phyloP scores from a whole-genome alignment of 164 flowering plant species.

The Vitis cinerea region DNA sequence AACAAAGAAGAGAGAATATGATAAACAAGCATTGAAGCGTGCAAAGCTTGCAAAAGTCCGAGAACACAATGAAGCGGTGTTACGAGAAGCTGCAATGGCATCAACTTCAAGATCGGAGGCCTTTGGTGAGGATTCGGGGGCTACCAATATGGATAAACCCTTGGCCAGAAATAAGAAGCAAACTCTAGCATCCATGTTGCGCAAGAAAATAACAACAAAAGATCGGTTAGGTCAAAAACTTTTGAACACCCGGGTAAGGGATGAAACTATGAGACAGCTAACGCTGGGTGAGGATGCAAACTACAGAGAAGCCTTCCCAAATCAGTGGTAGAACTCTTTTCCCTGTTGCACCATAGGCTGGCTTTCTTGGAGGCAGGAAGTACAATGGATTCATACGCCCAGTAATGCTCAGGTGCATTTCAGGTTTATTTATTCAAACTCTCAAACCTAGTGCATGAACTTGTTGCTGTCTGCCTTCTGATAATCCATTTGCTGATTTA shows the following conservation, averaged over 20 bases:
- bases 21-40: conserved; percentile 52
- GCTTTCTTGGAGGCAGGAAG: conserved; percentile 2
- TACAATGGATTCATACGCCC: neutral
- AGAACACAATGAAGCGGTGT: conserved; percentile 78
- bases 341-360: neutral
- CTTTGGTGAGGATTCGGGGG: conserved; percentile 46
- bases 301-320: conserved; percentile 80
- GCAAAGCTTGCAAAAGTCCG: conserved; percentile 79
- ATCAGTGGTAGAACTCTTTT: conserved; percentile 57
- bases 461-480: no score
- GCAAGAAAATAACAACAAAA: conserved; percentile 69
- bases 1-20: conserved; percentile 42
- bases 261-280: conserved; percentile 51
- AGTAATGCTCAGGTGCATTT: neutral
- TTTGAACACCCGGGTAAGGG: conserved; percentile 44
- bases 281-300: conserved; percentile 52
- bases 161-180: conserved; percentile 39
- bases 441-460: no score
- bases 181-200: conserved; percentile 77
- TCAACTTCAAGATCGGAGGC: conserved; percentile 69
- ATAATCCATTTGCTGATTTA: no score
- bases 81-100: conserved; percentile 76
- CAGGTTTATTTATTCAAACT: neutral
- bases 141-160: conserved; percentile 5
- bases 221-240: conserved; percentile 66